Conservation (phyloP, 2,329 filamentous ascomycete genomes). For the Chaetothyriales sp. region DNA sequence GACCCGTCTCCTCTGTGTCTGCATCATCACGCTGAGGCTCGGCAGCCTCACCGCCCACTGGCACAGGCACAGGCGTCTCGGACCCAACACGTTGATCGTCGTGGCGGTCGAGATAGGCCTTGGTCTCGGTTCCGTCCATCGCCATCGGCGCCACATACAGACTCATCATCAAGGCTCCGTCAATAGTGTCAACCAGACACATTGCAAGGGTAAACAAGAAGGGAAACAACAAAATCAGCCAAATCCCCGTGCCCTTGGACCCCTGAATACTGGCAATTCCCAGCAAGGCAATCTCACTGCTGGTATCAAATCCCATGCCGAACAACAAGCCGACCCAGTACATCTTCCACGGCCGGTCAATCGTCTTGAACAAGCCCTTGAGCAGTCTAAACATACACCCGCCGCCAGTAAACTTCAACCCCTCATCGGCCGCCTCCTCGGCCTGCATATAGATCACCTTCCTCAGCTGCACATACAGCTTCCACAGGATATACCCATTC, state of each 20-base stretch:
- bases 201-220: conserved; percentile 88
- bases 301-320: conserved; percentile 88
- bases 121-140: conserved; percentile 14
- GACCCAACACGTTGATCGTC: not conserved
- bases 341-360: conserved; percentile 73
- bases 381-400: conserved; percentile 61
- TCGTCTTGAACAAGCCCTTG: conserved; percentile 58
- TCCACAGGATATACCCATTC: conserved; percentile 74
- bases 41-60: no score
- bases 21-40: no score
- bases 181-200: conserved; percentile 84
- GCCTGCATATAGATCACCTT: conserved; percentile 39
- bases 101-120: conserved; percentile 13
- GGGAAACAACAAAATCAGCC: conserved; percentile 87
- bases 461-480: conserved; percentile 54
- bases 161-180: conserved; percentile 89
- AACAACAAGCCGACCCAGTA: conserved; percentile 79
- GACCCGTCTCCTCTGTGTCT: no score
- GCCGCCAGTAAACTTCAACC: conserved; percentile 57
- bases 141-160: conserved; percentile 53
- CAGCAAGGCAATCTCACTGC: conserved; percentile 79
- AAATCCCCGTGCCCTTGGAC: conserved; percentile 71
- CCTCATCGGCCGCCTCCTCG: conserved; percentile 32
- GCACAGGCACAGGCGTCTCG: not conserved
- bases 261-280: conserved; percentile 83